Percentiles rank a stretch among this genome's conserved stretches.
Conservation (phyloP, 176 grass and related monocot genomes). For the Olyra latifolia region DNA sequence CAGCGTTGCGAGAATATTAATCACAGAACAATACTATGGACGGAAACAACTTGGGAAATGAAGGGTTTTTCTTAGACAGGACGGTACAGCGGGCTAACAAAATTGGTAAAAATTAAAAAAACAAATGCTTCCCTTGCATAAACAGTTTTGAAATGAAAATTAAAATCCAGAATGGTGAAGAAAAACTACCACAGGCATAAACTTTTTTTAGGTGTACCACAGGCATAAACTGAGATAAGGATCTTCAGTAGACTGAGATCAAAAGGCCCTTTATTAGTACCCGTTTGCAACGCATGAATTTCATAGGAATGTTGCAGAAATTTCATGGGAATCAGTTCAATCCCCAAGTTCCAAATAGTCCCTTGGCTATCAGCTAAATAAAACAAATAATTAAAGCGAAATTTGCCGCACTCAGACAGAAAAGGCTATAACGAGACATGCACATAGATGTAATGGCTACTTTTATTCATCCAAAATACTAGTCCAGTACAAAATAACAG, state of each 20-base stretch:
- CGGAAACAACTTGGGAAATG: background rate
- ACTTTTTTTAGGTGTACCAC: no score
- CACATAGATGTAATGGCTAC: background rate
- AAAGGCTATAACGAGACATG: background rate
- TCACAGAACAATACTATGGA: background rate
- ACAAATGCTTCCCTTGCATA: background rate
- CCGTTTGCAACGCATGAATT: no score
- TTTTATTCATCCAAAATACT: constrained; percentile 32
- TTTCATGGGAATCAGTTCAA: no score
- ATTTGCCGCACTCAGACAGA: background rate
- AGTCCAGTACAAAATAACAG: background rate
- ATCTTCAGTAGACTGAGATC: background rate
- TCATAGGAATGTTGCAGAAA: no score
- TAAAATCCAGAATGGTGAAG: background rate
- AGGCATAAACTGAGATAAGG: background rate
- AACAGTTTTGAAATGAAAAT: background rate
- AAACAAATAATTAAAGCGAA: background rate
- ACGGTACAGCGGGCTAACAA: background rate
- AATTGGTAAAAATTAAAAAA: background rate
- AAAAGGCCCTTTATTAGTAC: background rate
- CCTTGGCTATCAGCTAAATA: background rate
- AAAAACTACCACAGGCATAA: background rate
- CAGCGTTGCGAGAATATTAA: background rate
- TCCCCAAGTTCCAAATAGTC: no score
- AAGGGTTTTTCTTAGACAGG: background rate